These are phyloP conservation scores for Hymenochaete sp. DNA, from an alignment of 1,284 basidiomycete genomes.

Conservation along the genomic window DNA sequence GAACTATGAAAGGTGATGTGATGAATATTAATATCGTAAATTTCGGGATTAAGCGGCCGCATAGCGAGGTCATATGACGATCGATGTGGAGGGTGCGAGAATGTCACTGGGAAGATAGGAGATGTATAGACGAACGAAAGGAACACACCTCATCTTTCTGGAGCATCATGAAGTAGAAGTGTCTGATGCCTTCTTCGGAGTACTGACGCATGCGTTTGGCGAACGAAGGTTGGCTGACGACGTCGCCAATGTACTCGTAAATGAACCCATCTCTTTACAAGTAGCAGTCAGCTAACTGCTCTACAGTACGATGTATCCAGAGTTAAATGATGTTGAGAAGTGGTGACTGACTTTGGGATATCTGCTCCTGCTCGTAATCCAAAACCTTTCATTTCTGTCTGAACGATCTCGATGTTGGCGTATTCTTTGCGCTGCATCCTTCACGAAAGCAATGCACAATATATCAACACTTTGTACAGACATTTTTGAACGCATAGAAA, in stretches of 20 bases:
- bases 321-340: not conserved
- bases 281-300: constrained; percentile 1
- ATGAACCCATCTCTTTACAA: constrained; percentile 77
- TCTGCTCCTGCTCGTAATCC: constrained; percentile 74
- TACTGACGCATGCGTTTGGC: constrained; percentile 93
- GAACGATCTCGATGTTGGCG: constrained; percentile 82
- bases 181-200: constrained; percentile 85
- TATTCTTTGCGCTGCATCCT: constrained; percentile 87
- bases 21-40: constrained; percentile 3
- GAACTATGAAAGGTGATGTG: constrained; percentile 47
- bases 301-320: not conserved
- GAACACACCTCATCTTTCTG: constrained; percentile 86
- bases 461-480: not conserved
- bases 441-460: constrained; percentile 17
- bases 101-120: constrained; percentile 1
- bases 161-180: constrained; percentile 99
- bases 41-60: not conserved
- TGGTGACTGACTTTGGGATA: constrained; percentile 59
- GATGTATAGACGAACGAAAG: not conserved
- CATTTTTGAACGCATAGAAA: not conserved
- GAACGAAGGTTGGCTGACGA: constrained; percentile 83
- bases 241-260: constrained; percentile 98
- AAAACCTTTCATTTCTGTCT: constrained; percentile 94
- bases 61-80: not conserved
- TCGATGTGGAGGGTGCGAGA: constrained; percentile 1